Evolutionary conservation across 179 eudicot genomes (phyloP).

Genomic region (Amaranthus tricolor): DNA sequence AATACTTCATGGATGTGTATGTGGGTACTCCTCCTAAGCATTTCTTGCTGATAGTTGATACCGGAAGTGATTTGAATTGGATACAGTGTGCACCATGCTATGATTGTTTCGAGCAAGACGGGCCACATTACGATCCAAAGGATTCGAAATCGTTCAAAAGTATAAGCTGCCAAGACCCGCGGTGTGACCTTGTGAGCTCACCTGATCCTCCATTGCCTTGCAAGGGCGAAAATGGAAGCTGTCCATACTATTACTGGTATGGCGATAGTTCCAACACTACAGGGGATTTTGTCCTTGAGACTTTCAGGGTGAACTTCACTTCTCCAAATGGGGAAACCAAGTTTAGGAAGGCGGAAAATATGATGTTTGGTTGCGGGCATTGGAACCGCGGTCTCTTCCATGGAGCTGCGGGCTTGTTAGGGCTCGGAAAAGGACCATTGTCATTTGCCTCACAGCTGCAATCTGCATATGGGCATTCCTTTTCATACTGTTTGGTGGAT

Average conservation of each 20-base stretch:
- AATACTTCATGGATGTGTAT: slow-evolving; percentile 51
- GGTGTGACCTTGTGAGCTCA: slow-evolving; percentile 42
- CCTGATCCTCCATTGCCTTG: slow-evolving; percentile 42
- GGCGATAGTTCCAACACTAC: slow-evolving; percentile 57
- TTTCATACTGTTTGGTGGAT: slow-evolving; percentile 50
- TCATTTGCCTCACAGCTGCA: slow-evolving; percentile 50
- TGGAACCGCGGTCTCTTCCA: slow-evolving; percentile 60
- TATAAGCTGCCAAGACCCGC: slow-evolving; percentile 40
- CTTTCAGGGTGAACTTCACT: slow-evolving; percentile 46
- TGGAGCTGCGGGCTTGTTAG: slow-evolving; percentile 51
- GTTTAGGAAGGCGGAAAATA: slow-evolving; percentile 41
- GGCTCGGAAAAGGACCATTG: slow-evolving; percentile 51
- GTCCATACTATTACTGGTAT: slow-evolving; percentile 52
- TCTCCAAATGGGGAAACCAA: slow-evolving; percentile 39
- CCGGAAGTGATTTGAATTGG: slow-evolving; percentile 57
- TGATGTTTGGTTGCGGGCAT: slow-evolving; percentile 54
- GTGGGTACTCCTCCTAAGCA: slow-evolving; percentile 47
- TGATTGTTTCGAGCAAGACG: slow-evolving; percentile 45
- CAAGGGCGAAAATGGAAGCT: slow-evolving; percentile 25
- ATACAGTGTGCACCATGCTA: slow-evolving; percentile 44
- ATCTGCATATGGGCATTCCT: slow-evolving; percentile 46
- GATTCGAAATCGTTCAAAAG: slow-evolving; percentile 34
- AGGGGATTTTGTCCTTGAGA: slow-evolving; percentile 46
- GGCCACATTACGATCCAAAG: slow-evolving; percentile 37
- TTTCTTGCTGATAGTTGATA: slow-evolving; percentile 40